Conservation (phyloP, 106 monocot genomes). For the Dendrobium huoshanense region DNA sequence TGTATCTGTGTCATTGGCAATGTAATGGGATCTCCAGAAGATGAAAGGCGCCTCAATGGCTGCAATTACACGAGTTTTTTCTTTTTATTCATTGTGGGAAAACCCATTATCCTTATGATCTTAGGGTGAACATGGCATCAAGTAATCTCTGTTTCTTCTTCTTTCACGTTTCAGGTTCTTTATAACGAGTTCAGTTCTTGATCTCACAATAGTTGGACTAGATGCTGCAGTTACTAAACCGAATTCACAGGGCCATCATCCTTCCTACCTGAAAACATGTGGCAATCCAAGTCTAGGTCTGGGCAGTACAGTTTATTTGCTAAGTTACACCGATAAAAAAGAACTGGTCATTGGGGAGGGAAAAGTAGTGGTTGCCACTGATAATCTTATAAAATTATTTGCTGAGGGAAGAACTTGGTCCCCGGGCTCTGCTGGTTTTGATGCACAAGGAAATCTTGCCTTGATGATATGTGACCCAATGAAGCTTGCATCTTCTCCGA, state of each 20-base stretch:
- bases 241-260: conserved; percentile 48
- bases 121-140: too few species aligned
- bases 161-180: conserved; percentile 64
- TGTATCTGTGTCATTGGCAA: too few species aligned
- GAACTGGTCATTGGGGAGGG: conserved; percentile 73
- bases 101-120: too few species aligned
- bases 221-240: conserved; percentile 54
- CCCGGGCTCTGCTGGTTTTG: conserved; percentile 97
- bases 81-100: too few species aligned
- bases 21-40: too few species aligned
- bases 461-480: conserved; percentile 99
- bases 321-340: conserved; percentile 52
- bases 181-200: conserved; percentile 87
- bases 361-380: conserved; percentile 82
- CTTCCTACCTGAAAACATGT: conserved; percentile 65
- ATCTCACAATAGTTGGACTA: conserved; percentile 89
- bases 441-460: conserved; percentile 80
- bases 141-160: too few species aligned
- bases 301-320: conserved; percentile 52
- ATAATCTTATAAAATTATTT: conserved; percentile 91
- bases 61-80: too few species aligned
- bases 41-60: too few species aligned
- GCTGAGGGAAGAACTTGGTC: conserved; percentile 48
- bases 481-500: conserved; percentile 82
- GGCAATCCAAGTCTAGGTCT: conserved; percentile 65